Conservation (phyloP, 75 land plant species). For the Pseudotsuga menziesii region DNA sequence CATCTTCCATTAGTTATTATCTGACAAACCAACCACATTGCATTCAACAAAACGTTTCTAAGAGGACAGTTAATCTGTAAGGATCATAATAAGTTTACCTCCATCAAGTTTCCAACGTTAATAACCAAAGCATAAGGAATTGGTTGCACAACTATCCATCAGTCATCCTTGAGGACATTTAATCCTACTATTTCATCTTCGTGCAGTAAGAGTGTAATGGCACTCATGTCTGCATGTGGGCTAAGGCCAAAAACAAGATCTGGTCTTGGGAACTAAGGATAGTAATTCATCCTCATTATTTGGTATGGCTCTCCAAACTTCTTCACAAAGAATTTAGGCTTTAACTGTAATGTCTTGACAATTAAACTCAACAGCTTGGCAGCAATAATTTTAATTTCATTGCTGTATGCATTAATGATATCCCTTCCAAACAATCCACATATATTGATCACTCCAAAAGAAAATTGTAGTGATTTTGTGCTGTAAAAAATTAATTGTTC, state of each 20-base stretch:
- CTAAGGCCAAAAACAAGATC: slow-evolving; percentile 41
- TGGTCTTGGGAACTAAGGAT: slow-evolving; percentile 26
- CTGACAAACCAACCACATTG: slow-evolving; percentile 12
- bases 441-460: no score
- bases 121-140: slow-evolving; percentile 21
- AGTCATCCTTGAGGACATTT: slow-evolving; percentile 29
- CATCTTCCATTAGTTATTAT: slow-evolving; percentile 48
- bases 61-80: not conserved
- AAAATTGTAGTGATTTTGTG: no score
- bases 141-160: slow-evolving; percentile 23
- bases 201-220: slow-evolving; percentile 28
- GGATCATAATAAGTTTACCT: slow-evolving; percentile 11
- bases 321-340: slow-evolving; percentile 26
- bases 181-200: slow-evolving; percentile 37
- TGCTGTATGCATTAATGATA: not conserved
- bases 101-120: slow-evolving; percentile 25
- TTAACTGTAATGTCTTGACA: slow-evolving; percentile 31
- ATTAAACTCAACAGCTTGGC: slow-evolving; percentile 10
- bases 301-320: slow-evolving; percentile 16
- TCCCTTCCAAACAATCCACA: not conserved
- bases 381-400: not conserved
- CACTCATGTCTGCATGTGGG: slow-evolving; percentile 33
- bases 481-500: no score
- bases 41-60: not conserved
- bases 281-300: slow-evolving; percentile 40